A percentile compares a stretch with the other conserved stretches of the same genome.
Conservation (phyloP, 176 grass and related monocot species). For the Miscanthus lutarioriparius region DNA sequence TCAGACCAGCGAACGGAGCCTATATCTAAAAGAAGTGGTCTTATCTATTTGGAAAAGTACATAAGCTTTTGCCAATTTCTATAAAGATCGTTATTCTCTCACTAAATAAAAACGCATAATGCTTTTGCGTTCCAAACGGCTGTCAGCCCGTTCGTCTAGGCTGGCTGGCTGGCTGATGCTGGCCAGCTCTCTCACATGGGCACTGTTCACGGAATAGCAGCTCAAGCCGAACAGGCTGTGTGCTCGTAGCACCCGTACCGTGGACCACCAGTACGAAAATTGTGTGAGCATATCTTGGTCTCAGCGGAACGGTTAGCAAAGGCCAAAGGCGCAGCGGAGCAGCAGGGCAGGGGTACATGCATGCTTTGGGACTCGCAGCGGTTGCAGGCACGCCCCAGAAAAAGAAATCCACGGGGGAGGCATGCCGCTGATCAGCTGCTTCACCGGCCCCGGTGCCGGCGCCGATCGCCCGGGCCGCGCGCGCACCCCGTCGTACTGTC, state of each 20-base stretch:
- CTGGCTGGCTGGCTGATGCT: no score
- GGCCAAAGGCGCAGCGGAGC: background rate
- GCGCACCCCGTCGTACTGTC: slow-evolving; percentile 29
- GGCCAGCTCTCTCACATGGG: no score
- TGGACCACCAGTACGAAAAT: background rate
- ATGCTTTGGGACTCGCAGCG: slow-evolving; percentile 23
- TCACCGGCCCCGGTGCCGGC: slow-evolving; percentile 10
- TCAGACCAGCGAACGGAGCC: no score
- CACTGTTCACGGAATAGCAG: no score
- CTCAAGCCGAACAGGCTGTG: no score
- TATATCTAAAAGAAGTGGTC: background rate
- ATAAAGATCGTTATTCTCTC: background rate
- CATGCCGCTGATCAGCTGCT: slow-evolving; percentile 6
- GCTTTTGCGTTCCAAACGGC: background rate
- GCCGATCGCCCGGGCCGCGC: background rate
- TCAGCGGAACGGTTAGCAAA: slow-evolving; percentile 14
- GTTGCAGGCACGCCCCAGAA: slow-evolving; percentile 31
- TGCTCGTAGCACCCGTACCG: background rate
- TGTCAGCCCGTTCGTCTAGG: no score
- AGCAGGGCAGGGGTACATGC: background rate
- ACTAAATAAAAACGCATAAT: background rate
- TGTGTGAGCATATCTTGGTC: slow-evolving; percentile 18
- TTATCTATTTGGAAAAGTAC: background rate
- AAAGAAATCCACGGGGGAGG: slow-evolving; percentile 38
- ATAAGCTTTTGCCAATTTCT: background rate